Percentiles rank a stretch among this genome's conserved stretches.
Evolutionary conservation across 139 green algal species (phyloP).

Genomic region (Chlorokybus atmophyticus): DNA sequence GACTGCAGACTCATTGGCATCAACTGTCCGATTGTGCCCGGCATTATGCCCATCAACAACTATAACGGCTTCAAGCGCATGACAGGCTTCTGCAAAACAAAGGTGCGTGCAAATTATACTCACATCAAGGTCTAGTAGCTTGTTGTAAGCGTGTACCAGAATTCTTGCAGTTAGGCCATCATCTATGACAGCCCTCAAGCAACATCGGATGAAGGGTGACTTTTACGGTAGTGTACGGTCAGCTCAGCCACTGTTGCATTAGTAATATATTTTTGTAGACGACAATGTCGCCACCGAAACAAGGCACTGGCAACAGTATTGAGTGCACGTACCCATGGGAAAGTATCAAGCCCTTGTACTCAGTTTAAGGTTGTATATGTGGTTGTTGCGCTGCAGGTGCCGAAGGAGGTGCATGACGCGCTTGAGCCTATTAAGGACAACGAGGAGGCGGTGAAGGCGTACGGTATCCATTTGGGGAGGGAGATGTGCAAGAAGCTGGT

Average conservation of each 20-base stretch:
- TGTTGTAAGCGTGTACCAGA: no score
- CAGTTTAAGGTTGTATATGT: not conserved
- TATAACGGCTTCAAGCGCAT: constrained; percentile 97
- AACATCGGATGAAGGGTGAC: constrained; percentile 1
- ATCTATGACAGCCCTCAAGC: no score
- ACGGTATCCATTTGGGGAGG: constrained; percentile 71
- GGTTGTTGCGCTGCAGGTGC: constrained; percentile 37
- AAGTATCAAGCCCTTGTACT: not conserved
- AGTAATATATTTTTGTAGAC: not conserved
- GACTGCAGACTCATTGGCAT: constrained; percentile 66
- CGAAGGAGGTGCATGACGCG: constrained; percentile 47
- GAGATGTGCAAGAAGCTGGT: constrained; percentile 82
- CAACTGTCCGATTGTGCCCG: constrained; percentile 76
- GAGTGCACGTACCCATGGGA: not conserved
- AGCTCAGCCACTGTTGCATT: not conserved
- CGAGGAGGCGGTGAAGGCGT: constrained; percentile 71
- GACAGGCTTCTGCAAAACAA: constrained; percentile 93
- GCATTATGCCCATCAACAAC: constrained; percentile 95
- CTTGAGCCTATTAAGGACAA: constrained; percentile 90
- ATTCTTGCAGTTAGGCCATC: no score
- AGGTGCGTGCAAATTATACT: no score
- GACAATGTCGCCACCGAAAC: not conserved
- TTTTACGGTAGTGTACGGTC: not conserved
- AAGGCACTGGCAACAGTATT: not conserved
- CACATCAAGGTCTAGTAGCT: no score